phyloP scores from a whole-genome alignment of 768 basidiomycete genomes.

The Hypholoma fasciculare region DNA sequence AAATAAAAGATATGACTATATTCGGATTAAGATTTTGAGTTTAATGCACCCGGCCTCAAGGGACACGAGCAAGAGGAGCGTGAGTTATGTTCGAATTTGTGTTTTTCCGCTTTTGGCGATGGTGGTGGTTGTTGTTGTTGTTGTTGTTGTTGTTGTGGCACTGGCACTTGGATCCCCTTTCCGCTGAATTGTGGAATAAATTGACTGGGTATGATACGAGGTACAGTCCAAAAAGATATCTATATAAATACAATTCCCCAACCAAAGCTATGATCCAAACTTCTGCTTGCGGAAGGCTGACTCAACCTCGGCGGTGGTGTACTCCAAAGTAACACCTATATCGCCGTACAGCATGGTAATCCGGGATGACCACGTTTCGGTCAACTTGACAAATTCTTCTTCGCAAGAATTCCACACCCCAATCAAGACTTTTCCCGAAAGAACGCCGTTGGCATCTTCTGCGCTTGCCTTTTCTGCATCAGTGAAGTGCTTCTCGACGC shows the following conservation, averaged over 20 bases:
- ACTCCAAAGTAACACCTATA: conserved; percentile 72
- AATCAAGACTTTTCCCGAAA: conserved; percentile 66
- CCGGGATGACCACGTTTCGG: conserved; percentile 63
- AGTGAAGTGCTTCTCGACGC: conserved; percentile 95
- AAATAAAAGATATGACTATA: too few relatives aligned
- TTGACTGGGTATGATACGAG: background rate
- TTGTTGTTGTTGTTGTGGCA: background rate
- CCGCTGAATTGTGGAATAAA: background rate
- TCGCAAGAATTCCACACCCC: conserved; percentile 93
- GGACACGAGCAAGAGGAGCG: background rate
- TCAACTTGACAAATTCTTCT: conserved; percentile 75
- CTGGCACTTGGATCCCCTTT: background rate
- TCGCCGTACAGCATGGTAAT: conserved; percentile 83
- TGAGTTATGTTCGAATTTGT: background rate
- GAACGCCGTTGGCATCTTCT: conserved; percentile 55
- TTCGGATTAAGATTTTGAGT: background rate
- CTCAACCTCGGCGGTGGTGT: conserved; percentile 73
- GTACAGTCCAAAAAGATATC: background rate
- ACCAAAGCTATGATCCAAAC: conserved; percentile 15
- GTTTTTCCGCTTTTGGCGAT: background rate
- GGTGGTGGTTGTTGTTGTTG: background rate
- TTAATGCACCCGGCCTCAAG: background rate
- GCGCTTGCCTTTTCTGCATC: conserved; percentile 69
- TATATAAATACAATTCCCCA: background rate
- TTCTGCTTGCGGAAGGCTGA: conserved; percentile 69